Conservation (phyloP, 768 basidiomycete species). For the Pulveroboletus sp. region DNA sequence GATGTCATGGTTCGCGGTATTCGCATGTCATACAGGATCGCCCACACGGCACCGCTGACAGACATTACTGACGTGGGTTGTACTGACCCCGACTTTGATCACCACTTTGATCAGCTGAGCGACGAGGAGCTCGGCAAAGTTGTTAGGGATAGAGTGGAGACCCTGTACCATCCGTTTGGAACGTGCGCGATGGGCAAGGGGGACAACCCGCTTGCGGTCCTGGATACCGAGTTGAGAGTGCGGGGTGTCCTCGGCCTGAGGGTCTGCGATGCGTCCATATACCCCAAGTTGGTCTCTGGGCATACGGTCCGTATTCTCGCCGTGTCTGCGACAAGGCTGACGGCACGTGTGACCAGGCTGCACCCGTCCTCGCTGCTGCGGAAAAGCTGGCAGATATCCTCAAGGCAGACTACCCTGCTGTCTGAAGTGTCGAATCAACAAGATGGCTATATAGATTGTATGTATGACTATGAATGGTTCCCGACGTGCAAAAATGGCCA, state of each 20-base stretch:
- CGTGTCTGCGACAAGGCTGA: neutral
- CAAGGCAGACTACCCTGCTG: conserved; percentile 23
- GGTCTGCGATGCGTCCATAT: conserved; percentile 46
- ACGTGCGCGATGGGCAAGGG: conserved; percentile 37
- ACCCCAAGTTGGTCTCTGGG: conserved; percentile 41
- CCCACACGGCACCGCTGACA: conserved; percentile 37
- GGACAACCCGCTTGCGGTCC: conserved; percentile 40
- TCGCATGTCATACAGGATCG: conserved; percentile 36
- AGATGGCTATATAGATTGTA: neutral
- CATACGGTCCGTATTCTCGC: conserved; percentile 39
- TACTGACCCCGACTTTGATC: conserved; percentile 34
- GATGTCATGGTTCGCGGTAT: conserved; percentile 40
- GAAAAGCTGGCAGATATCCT: conserved; percentile 35
- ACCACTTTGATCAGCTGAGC: conserved; percentile 31
- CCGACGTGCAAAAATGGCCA: conserved; percentile 32
- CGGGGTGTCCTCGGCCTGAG: conserved; percentile 42
- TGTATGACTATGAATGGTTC: neutral
- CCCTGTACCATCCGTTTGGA: conserved; percentile 44
- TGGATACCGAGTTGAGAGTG: conserved; percentile 43
- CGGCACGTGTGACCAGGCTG: conserved; percentile 19
- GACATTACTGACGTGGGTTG: conserved; percentile 33
- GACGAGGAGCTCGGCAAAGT: conserved; percentile 36
- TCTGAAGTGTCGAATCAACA: neutral
- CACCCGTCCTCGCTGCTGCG: conserved; percentile 29
- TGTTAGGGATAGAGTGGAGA: conserved; percentile 35